Percentiles rank a stretch among this genome's conserved stretches.
phyloP scores from a whole-genome alignment of 2,329 filamentous ascomycete genomes.

The Trichothecium roseum region DNA sequence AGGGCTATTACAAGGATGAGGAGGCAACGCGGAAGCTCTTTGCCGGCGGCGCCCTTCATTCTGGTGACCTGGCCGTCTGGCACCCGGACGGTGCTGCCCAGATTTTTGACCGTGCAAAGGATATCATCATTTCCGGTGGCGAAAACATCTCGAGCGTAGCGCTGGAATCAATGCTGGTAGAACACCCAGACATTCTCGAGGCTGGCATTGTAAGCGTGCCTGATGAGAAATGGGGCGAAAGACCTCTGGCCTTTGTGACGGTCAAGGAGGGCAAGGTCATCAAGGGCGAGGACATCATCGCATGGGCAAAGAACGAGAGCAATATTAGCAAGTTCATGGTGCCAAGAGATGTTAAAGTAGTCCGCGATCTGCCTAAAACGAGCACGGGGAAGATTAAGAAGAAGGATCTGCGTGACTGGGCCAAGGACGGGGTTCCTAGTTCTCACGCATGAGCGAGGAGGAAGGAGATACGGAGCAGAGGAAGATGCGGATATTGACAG shows the following conservation, averaged over 20 bases:
- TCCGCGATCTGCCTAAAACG: conserved; percentile 89
- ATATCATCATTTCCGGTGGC: conserved; percentile 95
- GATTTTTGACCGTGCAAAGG: conserved; percentile 89
- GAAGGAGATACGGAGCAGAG: background rate
- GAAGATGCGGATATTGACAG: background rate
- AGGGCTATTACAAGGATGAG: conserved; percentile 83
- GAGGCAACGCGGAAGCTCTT: conserved; percentile 83
- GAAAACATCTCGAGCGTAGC: conserved; percentile 96
- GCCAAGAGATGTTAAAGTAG: conserved; percentile 60
- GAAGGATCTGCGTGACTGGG: conserved; percentile 84
- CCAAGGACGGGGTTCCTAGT: conserved; percentile 22
- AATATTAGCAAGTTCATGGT: conserved; percentile 88
- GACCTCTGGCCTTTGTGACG: conserved; percentile 90
- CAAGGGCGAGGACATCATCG: conserved; percentile 54
- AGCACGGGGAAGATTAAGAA: conserved; percentile 96
- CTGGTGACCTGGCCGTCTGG: conserved; percentile 88
- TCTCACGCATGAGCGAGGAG: background rate
- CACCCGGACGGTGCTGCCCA: conserved; percentile 84
- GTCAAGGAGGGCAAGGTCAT: conserved; percentile 52
- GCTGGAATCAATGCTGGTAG: conserved; percentile 78
- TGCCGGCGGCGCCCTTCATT: conserved; percentile 75
- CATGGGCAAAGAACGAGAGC: conserved; percentile 75
- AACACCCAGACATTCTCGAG: conserved; percentile 83
- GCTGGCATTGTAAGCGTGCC: conserved; percentile 81
- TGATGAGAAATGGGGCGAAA: conserved; percentile 88